These are phyloP conservation scores for Tetragonia tetragonoides DNA, from an alignment of 148 eudicot species.

Conservation along the genomic window DNA sequence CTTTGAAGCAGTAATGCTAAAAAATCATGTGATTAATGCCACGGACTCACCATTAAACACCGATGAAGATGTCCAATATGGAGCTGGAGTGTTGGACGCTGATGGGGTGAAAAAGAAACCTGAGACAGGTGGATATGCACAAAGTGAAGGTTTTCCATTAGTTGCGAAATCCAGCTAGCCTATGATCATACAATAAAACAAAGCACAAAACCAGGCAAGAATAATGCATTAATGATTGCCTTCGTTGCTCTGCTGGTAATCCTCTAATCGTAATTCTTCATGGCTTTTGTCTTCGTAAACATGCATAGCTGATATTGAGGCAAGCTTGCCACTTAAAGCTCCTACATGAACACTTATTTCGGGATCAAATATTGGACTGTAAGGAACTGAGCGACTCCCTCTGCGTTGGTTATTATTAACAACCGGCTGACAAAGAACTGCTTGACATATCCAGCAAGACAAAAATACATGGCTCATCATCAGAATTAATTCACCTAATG, in stretches of 20 bases:
- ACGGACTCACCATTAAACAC: neutral
- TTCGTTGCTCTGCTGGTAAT: slow-evolving; percentile 12
- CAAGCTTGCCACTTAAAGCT: neutral
- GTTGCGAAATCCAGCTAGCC: no score
- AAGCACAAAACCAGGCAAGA: neutral
- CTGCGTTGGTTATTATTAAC: neutral
- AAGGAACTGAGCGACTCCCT: slow-evolving; percentile 13
- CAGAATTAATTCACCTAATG: no score
- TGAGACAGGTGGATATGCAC: neutral
- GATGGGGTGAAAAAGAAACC: neutral
- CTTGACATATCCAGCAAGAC: neutral
- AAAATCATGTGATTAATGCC: neutral
- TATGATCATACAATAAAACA: no score
- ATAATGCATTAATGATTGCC: slow-evolving; percentile 18
- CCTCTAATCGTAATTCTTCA: slow-evolving; percentile 27
- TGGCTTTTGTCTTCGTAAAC: slow-evolving; percentile 21
- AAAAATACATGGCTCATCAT: neutral
- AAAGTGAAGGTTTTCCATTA: no score
- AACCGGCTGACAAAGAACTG: neutral
- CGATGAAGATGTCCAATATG: neutral
- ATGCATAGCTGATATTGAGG: slow-evolving; percentile 24
- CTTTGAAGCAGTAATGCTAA: neutral
- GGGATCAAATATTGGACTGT: neutral
- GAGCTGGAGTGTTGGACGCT: neutral
- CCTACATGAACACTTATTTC: neutral